phyloP scores from a whole-genome alignment of 495 filamentous ascomycete species.

The Acidiella bohemica region DNA sequence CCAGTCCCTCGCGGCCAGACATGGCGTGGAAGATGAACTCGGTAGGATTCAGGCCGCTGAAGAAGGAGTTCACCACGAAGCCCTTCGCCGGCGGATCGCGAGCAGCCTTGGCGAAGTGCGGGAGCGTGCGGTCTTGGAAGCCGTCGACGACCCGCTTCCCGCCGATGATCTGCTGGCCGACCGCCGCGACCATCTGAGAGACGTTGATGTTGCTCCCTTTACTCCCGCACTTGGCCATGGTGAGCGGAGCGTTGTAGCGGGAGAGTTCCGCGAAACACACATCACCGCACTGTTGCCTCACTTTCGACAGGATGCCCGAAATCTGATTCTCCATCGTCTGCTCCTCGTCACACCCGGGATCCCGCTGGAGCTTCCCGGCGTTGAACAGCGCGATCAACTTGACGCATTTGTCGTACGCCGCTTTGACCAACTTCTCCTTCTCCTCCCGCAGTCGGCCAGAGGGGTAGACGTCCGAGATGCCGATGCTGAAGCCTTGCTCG shows the following conservation, averaged over 20 bases:
- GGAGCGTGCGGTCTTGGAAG: constrained; percentile 87
- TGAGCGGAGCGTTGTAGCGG: constrained; percentile 80
- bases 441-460: constrained; percentile 48
- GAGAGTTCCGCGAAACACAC: constrained; percentile 82
- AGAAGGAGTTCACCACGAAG: constrained; percentile 96
- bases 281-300: constrained; percentile 79
- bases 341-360: constrained; percentile 77
- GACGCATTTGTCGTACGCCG: constrained; percentile 70
- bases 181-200: constrained; percentile 94
- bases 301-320: constrained; percentile 79
- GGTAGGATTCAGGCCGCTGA: constrained; percentile 72
- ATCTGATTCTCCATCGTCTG: constrained; percentile 82
- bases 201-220: constrained; percentile 97
- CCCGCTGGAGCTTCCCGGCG: constrained; percentile 61
- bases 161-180: constrained; percentile 94
- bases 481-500: constrained; percentile 89
- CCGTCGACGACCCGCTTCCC: constrained; percentile 88
- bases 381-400: constrained; percentile 72
- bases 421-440: constrained; percentile 62
- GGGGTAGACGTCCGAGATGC: constrained; percentile 86
- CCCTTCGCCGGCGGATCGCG: constrained; percentile 86
- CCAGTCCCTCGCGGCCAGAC: constrained; percentile 92
- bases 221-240: constrained; percentile 95
- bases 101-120: constrained; percentile 88
- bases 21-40: constrained; percentile 99